Percentiles rank a stretch among this genome's conserved stretches.
Evolutionary conservation across 108 stramenopile genomes (phyloP).

Genomic region (Conticribra weissflogii): DNA sequence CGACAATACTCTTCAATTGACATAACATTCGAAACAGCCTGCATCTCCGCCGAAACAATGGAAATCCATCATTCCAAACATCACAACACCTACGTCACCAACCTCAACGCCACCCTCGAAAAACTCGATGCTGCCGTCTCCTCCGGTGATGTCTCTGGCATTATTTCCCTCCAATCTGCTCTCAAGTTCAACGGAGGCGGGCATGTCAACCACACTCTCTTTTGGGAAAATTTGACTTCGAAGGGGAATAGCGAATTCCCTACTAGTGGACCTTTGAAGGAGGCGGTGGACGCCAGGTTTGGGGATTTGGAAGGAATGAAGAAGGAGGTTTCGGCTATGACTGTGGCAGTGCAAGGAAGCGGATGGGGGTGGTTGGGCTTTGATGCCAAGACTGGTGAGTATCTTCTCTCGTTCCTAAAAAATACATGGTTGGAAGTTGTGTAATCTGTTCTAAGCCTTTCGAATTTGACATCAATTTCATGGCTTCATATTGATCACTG

Average conservation of each 20-base stretch:
- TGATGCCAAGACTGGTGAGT: conserved; percentile 71
- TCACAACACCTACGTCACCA: conserved; percentile 93
- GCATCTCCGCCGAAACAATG: conserved; percentile 93
- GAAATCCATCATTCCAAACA: conserved; percentile 95
- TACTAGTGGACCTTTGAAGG: conserved; percentile 57
- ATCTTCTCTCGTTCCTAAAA: no score
- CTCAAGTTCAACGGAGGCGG: conserved; percentile 99
- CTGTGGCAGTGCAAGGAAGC: conserved; percentile 95
- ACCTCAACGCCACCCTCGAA: conserved; percentile 88
- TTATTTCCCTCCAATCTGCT: conserved; percentile 81
- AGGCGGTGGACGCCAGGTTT: conserved; percentile 82
- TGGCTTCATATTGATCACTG: not conserved
- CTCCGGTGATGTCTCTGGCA: conserved; percentile 74
- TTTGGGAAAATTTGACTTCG: conserved; percentile 95
- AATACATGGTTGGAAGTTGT: no score
- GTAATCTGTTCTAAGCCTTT: no score
- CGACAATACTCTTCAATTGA: conserved; percentile 1
- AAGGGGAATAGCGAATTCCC: conserved; percentile 44
- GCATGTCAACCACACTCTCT: conserved; percentile 97
- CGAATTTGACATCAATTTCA: not conserved
- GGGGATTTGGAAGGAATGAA: conserved; percentile 86
- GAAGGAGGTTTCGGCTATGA: conserved; percentile 68
- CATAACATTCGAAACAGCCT: conserved; percentile 40
- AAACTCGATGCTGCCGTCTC: conserved; percentile 83
- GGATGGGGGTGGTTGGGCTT: conserved; percentile 99